Base-by-base conservation (phyloP, 768 basidiomycete genomes). In the Boletus rubescentipes region DNA sequence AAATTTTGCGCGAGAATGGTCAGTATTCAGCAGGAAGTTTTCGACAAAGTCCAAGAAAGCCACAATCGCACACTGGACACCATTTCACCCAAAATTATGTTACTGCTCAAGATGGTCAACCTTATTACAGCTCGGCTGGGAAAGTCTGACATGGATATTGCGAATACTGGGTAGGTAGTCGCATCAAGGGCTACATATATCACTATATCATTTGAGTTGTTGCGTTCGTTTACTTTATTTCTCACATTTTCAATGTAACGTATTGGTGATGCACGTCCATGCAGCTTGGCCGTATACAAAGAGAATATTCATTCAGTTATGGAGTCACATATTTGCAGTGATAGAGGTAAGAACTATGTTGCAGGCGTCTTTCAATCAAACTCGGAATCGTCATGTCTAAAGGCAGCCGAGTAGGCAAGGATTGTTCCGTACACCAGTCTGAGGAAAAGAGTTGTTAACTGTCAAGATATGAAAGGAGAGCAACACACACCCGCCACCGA, bases 371-470 rank as follows among this genome's bases (percentile, higher is more conserved):
- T 26, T 64, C 46, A 89, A 60, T 90, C 89, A 60, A 82, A 92
- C 53, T 93, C 92, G n/a, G 88, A 87, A 31, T 85, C 79, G 43
- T 90, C 89, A 67, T 90, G 84, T 58, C 73, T 87, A 71, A 94
- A 93, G 21, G 85, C 87, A 29, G 89, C 86, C 11, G 90, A 81
- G 65, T 97, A 97, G 7, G 90, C 87, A 59, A 93, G 55, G 63
- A 97, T 96, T 16, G 94, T 97, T 5, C 88, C 89, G 69, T 96
- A 96, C 2, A 97, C 91, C 63, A 91, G 74, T 41, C 87, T 89
- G 55, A 20, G 43, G 29, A 31, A 40, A 46, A 15, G 23, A 55
- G 36, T 11, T 38, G 18, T 48, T 37, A 14, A 26, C 30, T 10
- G 14, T 21, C 31, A 30, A 54, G 47, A 16, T 35, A 38, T 18